phyloP scores from a whole-genome alignment of 225 moss, liverwort and hornwort species.

The Polytrichum commune region DNA sequence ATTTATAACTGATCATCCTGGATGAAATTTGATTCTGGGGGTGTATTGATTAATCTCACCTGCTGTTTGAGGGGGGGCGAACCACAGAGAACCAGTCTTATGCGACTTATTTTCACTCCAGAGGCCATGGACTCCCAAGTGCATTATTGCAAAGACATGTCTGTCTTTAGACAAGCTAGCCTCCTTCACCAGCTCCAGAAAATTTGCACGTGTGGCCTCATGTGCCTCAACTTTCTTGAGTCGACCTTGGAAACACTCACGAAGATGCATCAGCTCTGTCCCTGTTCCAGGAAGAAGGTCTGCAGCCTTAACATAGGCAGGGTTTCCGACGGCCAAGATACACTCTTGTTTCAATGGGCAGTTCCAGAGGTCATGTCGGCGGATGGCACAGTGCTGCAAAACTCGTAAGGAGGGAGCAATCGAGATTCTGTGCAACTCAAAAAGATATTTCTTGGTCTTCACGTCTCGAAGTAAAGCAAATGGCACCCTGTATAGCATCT shows the following conservation, averaged over 20 bases:
- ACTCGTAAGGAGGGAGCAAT: conserved; percentile 17
- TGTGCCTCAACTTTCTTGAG: conserved; percentile 15
- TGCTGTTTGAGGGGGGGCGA: not conserved
- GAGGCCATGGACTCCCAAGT: conserved; percentile 17
- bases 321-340: conserved; percentile 10
- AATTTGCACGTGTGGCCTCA: conserved; percentile 10
- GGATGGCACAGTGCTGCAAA: conserved; percentile 11
- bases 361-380: not conserved
- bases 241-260: not conserved
- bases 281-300: conserved; percentile 9
- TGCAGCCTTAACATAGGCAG: not conserved
- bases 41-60: not conserved
- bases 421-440: conserved; percentile 8
- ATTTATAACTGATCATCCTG: not conserved
- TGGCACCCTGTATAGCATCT: conserved; percentile 22
- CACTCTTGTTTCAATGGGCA: conserved; percentile 12
- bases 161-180: not conserved
- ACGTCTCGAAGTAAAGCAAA: conserved; percentile 25
- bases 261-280: conserved; percentile 5
- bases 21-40: not conserved
- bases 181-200: conserved; percentile 14
- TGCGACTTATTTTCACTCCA: not conserved
- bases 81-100: conserved; percentile 7
- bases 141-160: conserved; percentile 12
- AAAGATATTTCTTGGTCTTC: conserved; percentile 15